Base-by-base conservation (phyloP, 352 stramenopile species). In the Aphanomyces astaci region DNA sequence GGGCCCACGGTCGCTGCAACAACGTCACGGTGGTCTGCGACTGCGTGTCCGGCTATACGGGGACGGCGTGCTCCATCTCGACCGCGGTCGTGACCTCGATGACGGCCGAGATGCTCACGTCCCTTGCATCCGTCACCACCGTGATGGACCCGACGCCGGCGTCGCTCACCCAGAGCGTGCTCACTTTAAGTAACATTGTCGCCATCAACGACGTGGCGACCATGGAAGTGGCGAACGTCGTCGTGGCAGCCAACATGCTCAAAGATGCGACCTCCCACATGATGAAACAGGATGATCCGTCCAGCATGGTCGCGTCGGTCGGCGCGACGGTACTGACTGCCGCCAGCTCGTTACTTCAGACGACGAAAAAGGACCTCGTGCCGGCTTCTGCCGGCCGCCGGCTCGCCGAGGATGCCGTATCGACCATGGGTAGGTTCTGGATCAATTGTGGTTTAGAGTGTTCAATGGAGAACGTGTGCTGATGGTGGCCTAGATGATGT, bases 121-220 rank as follows among this genome's bases (percentile, higher is more conserved):
- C 74, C 0, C 71, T 90, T 0, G 45, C 28, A 2, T 68, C 68
- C 2, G 63, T 77, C 0, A 64, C 78, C 0, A 59, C 63, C 13
- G 53, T 70, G 0, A 63, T 79, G 2, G 78, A 92, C 51, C 75
- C 79, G 0, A 85, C 75, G 15, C 73, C 63, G 1, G 77, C 74
- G 1, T 73, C 73, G 1, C 79, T 92, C 15, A 76, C 74, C 1
- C 84, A 88, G 40, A 79, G 86, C 60, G 78, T 76, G 3, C 67
- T 74, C 5, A 78, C 88, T 19, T 19, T 68, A 9, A 59, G 51
- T 19, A 68, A 48, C 51, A 68, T 68, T 33, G 51, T 68, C 17
- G 17, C 62, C 7, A 13, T 68, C 4, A 68, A 59, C 22, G 19
- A 43, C 5, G 62, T n/a, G 22, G 66, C 72, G 3, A 73, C 76